Evolutionary conservation across 768 basidiomycete genomes (phyloP), one percentile per base, ranked within the genome.

Genomic region (Pleurotus platypus): DNA sequence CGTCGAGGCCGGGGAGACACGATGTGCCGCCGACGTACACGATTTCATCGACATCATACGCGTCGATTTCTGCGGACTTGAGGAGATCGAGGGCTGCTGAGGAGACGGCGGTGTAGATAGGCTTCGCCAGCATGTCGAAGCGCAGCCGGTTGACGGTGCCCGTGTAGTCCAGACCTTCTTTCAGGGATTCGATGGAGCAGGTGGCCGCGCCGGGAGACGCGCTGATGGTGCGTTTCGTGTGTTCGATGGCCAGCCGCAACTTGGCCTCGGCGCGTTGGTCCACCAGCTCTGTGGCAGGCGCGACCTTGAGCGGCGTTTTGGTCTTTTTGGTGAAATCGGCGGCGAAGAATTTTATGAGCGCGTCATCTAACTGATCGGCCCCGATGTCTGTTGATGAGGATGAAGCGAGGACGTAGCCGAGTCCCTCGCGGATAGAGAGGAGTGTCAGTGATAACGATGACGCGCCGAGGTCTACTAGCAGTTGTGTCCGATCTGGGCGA

Each of bases 261-360:
- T 95, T 96, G n/a, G 93, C 91, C 65, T 93, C 89, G 0, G 95
- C 92, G 20, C 97, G 90, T 64, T 84, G 79, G 72, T 94, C 90
- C 30, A 77, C 75, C 15, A 75, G 62, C 18, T 83, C 76, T 2
- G 76, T 75, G 4, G 87, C 74, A 1, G 87, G 86, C 55, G 77
- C 82, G 13, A 93, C 78, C 7, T 79, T 72, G 43, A 97, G 77
- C 0, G 86, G 74, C 20, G 82, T 81, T 70, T 92, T 93, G 15
- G 89, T 94, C 77, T 97, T 99, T 75, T 98, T 98, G 49, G 90
- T 91, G 71, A 99, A 99, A 61, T 99, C 96, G 67, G 93, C 86
- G 54, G 90, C 86, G 70, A 99, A 97, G 77, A 90, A 91, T 59
- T 89, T 87, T 74, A 97, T 85, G 42, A 98, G 80, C 66, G 86